Evolutionary conservation across 352 stramenopile species (phyloP), one percentile per base, ranked within the genome.

Genomic region (Phytophthora rubi): DNA sequence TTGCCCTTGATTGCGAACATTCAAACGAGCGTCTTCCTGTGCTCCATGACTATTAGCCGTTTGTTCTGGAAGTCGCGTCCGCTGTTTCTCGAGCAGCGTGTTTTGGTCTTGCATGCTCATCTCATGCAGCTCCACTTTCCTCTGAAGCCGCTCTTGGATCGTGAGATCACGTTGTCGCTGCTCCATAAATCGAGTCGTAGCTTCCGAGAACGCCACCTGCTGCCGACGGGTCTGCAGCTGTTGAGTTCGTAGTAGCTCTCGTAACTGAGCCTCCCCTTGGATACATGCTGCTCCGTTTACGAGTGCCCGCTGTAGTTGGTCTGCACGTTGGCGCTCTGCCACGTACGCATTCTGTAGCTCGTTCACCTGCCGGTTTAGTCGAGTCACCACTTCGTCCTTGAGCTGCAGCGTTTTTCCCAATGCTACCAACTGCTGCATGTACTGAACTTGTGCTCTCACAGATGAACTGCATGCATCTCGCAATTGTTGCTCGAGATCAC

Each of bases 401-500:
- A 28, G 9, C 15, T 65, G 47, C 2, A 42, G 47, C 1, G n/a
- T 44, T 32, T 37, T 48, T 2, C 26, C 16, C 26, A 33, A 2
- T 13, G 48, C 30, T 1, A 16, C 15, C 13, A 49, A 1, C 13
- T 49, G 32, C 9, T 56, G 42, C 16, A 32, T 30, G 21, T 37
- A n/a, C 28, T 63, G 57, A 13, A 59, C 12, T 15, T 21, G 33
- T 16, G 9, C 18, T 7, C 26, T 64, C 45, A 55, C 48, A 33
- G 57, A 59, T 10, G 44, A 23, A 28, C 23, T 28, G n/a, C 45
- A 53, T 16, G 15, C 57, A 55, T 55, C 8, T 49, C 21, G 30
- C 8, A 56, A 33, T 47, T 65, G 58, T 28, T 57, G 53, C 9
- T 59, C 53, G 2, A 59, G 53, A 12, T 59, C 53, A 28, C 28